A percentile compares a stretch with the other conserved stretches of the same genome.
phyloP scores from a whole-genome alignment of 2,329 filamentous ascomycete genomes.

The Fusarium lyarnte region DNA sequence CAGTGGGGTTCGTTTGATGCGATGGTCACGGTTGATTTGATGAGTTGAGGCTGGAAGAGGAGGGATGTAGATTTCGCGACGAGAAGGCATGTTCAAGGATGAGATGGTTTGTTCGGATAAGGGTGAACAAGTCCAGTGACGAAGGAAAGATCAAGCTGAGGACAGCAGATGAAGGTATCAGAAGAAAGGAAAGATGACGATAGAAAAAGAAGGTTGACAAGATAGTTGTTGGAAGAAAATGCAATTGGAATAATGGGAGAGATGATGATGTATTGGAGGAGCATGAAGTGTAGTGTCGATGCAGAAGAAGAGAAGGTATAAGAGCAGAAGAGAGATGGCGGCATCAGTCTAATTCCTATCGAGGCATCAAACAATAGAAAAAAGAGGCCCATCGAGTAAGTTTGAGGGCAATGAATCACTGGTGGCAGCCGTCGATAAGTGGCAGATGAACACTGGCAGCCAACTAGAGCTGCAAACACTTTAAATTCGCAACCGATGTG shows the following conservation, averaged over 20 bases:
- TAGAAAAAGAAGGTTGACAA: background rate
- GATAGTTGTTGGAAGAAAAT: background rate
- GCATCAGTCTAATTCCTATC: background rate
- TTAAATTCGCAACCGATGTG: background rate
- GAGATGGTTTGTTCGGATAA: background rate
- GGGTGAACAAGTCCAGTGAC: background rate
- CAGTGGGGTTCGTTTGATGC: conserved; percentile 41
- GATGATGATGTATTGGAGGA: background rate
- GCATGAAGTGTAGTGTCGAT: background rate
- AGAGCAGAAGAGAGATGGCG: background rate
- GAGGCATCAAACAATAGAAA: background rate
- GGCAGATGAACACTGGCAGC: background rate
- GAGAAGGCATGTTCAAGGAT: conserved; percentile 27
- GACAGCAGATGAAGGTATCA: background rate
- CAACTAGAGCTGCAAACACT: conserved; percentile 13
- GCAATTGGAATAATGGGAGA: background rate
- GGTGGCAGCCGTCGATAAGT: background rate
- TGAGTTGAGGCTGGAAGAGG: background rate
- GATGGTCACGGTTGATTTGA: conserved; percentile 2
- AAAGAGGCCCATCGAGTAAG: background rate
- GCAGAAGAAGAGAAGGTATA: background rate
- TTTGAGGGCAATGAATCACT: conserved; percentile 15
- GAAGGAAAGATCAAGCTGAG: background rate
- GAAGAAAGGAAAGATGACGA: background rate
- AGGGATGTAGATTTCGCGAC: background rate